Evolutionary conservation across 768 basidiomycete genomes (phyloP), one percentile per base, ranked within the genome.

Genomic region (Suillus subalutaceus): DNA sequence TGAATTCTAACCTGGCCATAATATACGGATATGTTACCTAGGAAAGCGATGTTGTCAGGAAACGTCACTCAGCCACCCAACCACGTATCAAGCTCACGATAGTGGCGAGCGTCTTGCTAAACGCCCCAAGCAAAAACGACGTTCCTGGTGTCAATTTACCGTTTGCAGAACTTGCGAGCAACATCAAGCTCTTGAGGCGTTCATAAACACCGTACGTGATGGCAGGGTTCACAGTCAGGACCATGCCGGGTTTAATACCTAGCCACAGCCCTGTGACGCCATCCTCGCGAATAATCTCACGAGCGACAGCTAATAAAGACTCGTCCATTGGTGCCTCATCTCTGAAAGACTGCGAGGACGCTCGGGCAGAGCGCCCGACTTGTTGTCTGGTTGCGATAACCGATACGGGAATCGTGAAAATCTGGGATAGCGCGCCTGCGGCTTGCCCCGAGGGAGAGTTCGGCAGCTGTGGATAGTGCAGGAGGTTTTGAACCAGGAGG

Each of bases 361-460:
- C 16, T 35, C 43, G 40, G 10, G 40, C 69, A 0, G 82, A 77
- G 16, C 82, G 83, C 52, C 92, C 92, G 60, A 99, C 86, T 79
- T 99, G 97, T 78, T 99, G 97, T 16, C 97, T 88, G 5, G 97
- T 99, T 18, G 97, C 97, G 72, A 99, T 97, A 61, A 99, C 97
- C 8, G 94, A 88, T 16, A 99, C 97, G 12, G 97, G 97, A 70
- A 99, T 97, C 26, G 97, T 99, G 80, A 99, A 99, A 65, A 99
- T 90, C 77, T 99, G 97, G 6, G 96, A 96, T 20, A 99, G 86
- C 0, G 90, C 97, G 3, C 97, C 97, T 1, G 97, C 97, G 15
- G 92, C 72, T n/a, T 2, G 97, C 97, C 13, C 97, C 97, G 20
- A 99, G 83, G 23, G 91, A 74, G 5, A 99, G 84, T 75, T 99